A percentile compares a stretch with the other conserved stretches of the same genome.
Evolutionary conservation across 306 rosid species (phyloP).

Genomic region (Prunus mongolica): DNA sequence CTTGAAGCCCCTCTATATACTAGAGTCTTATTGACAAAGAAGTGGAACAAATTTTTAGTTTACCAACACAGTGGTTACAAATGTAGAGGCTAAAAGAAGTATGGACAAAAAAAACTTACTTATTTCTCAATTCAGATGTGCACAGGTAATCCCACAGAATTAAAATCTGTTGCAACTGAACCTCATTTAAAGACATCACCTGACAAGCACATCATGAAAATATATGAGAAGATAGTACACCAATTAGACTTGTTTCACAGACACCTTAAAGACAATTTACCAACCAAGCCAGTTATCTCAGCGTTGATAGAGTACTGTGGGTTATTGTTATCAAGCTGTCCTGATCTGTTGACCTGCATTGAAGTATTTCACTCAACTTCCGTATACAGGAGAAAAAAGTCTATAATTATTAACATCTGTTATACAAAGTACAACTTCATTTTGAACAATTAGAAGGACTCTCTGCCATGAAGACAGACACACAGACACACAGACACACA

Average conservation of each 20-base stretch:
- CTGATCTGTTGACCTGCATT: constrained; percentile 70
- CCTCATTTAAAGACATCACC: constrained; percentile 71
- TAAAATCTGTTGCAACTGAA: constrained; percentile 72
- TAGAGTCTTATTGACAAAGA: too few relatives aligned
- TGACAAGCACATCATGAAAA: constrained; percentile 25
- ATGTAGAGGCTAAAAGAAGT: not conserved
- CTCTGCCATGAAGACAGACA: not conserved
- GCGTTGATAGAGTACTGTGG: constrained; percentile 78
- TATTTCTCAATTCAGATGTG: constrained; percentile 68
- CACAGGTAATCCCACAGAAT: constrained; percentile 67
- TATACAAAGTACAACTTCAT: not conserved
- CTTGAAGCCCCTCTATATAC: too few relatives aligned
- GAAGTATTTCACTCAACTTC: constrained; percentile 9
- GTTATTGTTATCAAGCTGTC: constrained; percentile 55
- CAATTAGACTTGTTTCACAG: not conserved
- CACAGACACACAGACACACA: too few relatives aligned
- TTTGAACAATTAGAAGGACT: not conserved
- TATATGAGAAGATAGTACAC: constrained; percentile 15
- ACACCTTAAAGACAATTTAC: constrained; percentile 23
- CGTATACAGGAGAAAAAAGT: not conserved
- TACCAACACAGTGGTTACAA: too few relatives aligned
- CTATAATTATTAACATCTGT: not conserved
- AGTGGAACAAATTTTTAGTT: too few relatives aligned
- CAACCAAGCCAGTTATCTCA: constrained; percentile 70
- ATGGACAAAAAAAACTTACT: constrained; percentile 42